Conservation (phyloP, 1,284 basidiomycete species). For the Naganishia albida region DNA sequence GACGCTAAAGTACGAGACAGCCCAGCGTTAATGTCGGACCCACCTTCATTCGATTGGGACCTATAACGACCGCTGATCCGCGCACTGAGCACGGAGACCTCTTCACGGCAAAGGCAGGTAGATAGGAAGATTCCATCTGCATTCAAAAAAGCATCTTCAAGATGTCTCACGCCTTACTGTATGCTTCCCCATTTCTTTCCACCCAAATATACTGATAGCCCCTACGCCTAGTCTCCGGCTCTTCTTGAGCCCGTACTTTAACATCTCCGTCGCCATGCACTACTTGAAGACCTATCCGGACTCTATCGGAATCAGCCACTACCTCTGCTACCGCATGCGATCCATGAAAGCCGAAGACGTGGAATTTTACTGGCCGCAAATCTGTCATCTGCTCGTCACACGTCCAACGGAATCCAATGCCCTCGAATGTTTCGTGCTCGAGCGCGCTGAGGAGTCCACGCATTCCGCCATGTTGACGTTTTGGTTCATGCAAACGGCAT, state of each 20-base stretch:
- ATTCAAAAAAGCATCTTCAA: conserved; percentile 21
- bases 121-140: not conserved
- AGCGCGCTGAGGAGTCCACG: conserved; percentile 80
- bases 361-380: conserved; percentile 93
- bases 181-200: conserved; percentile 4
- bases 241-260: conserved; percentile 88
- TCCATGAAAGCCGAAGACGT: conserved; percentile 77
- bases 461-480: conserved; percentile 94
- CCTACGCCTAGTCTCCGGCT: conserved; percentile 64
- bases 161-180: conserved; percentile 47
- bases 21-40: too few relatives aligned
- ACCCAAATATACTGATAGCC: not conserved
- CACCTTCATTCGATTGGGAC: too few relatives aligned
- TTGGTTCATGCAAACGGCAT: conserved; percentile 95
- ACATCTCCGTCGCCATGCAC: conserved; percentile 83
- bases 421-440: conserved; percentile 85
- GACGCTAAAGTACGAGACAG: too few relatives aligned
- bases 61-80: not conserved
- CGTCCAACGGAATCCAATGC: conserved; percentile 85
- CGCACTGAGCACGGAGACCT: not conserved
- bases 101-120: not conserved
- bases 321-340: conserved; percentile 79
- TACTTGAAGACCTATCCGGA: conserved; percentile 86
- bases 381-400: conserved; percentile 90
- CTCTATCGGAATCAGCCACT: conserved; percentile 95